Evolutionary conservation across 2,329 filamentous ascomycete genomes (phyloP), one percentile per base, ranked within the genome.

Genomic region (Pezicula rhizophila): DNA sequence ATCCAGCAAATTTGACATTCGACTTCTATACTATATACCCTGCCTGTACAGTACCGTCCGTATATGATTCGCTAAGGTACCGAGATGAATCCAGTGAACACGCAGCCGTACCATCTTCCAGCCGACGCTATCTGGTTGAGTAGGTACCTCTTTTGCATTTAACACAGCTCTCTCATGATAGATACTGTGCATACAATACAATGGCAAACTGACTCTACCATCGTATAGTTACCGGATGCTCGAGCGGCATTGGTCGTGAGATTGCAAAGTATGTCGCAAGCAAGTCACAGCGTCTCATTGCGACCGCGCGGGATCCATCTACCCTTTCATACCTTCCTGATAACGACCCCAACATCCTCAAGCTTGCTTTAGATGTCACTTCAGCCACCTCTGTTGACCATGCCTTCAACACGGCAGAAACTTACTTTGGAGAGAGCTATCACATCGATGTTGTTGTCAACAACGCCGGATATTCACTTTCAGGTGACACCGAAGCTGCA

Each of bases 361-460:
- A 73, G 52, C 58, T 77, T 2, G 57, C 61, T 0, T 61, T 78
- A 2, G 74, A 78, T 48, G 74, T 79, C 2, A 76, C 71, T 0
- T 74, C 20, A 60, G 66, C 43, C 14, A 23, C 69, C 23, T 65
- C 58, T 3, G 59, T 67, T 3, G 37, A 61, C 12, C 49, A 59
- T 2, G 64, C 66, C 1, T 61, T 70, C 8, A 47, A 69, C 3
- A 64, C 65, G 5, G 71, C 72, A 4, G 46, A 49, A 2, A 34
- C 28, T 8, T 49, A 59, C 0, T 52, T 66, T 1, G 64, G 69
- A 1, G 71, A 71, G 28, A 80, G 79, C 58, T 72, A 71, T 18
- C 71, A 75, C n/a, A 64, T 84, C 42, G 78, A 84, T 57, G 71
- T 82, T 2, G 73, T 82, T 2, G 71, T 80, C 51, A 82, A 82